These are phyloP conservation scores for Physcomitrium patens DNA, from an alignment of 225 moss, liverwort and hornwort species.

Conservation along the genomic window DNA sequence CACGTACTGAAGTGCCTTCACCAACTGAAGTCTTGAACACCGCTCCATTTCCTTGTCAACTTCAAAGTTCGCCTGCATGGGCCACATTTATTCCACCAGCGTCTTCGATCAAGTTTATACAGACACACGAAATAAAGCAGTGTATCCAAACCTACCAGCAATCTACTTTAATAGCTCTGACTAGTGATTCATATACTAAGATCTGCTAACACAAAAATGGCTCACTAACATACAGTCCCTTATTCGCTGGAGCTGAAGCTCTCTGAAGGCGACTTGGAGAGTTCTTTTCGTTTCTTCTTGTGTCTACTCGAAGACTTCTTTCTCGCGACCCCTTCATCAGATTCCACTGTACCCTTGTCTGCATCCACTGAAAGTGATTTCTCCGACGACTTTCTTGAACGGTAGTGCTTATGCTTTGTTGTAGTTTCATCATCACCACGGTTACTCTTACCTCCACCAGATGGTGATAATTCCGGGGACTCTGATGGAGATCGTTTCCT, in stretches of 20 bases:
- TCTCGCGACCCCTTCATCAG: constrained; percentile 47
- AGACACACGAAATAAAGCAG: constrained; percentile 39
- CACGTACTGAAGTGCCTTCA: constrained; percentile 25
- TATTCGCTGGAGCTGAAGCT: constrained; percentile 87
- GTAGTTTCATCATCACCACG: constrained; percentile 28
- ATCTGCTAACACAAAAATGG: constrained; percentile 34
- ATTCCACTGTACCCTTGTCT: constrained; percentile 47
- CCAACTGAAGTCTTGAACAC: constrained; percentile 23
- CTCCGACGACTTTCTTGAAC: constrained; percentile 53
- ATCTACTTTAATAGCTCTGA: constrained; percentile 31
- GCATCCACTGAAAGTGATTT: constrained; percentile 47
- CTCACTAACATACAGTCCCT: constrained; percentile 44
- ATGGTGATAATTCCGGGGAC: constrained; percentile 49
- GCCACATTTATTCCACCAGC: constrained; percentile 52
- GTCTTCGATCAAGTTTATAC: constrained; percentile 50
- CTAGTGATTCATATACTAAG: constrained; percentile 28
- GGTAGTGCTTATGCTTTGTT: constrained; percentile 64
- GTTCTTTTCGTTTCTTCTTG: constrained; percentile 67
- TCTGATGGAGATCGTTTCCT: constrained; percentile 52
- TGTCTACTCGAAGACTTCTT: constrained; percentile 77
- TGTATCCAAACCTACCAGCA: constrained; percentile 47
- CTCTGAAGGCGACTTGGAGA: constrained; percentile 70
- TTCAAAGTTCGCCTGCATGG: constrained; percentile 63
- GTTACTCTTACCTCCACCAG: constrained; percentile 46
- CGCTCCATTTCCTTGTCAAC: constrained; percentile 51